These are phyloP conservation scores for Coemansia guatemalensis DNA, from an alignment of 192 early-diverging fungal species.

Conservation along the genomic window DNA sequence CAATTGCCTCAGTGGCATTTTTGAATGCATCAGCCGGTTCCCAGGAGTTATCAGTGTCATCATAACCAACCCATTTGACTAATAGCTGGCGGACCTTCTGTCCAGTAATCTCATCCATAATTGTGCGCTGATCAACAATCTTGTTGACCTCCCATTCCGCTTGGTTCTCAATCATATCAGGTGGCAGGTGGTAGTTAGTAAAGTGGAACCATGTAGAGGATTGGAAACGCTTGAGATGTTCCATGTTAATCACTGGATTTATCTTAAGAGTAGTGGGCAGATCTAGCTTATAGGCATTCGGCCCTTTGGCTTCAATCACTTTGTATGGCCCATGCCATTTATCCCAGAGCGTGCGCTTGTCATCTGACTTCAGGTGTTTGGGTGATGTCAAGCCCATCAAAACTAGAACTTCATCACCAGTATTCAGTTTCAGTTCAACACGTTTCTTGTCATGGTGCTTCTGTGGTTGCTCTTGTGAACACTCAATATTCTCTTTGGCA, in stretches of 20 bases:
- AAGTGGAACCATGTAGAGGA: not conserved
- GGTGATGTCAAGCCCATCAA: not conserved
- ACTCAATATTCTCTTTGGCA: not conserved
- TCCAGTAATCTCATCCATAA: too few relatives aligned
- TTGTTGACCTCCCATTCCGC: conserved; percentile 1
- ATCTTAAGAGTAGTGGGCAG: not conserved
- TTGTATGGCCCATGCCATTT: too few relatives aligned
- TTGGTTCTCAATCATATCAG: too few relatives aligned
- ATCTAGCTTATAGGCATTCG: conserved; percentile 3
- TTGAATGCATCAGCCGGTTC: too few relatives aligned
- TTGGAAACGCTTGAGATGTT: not conserved
- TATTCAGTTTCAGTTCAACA: not conserved
- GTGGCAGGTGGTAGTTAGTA: not conserved
- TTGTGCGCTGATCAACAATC: not conserved
- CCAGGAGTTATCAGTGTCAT: too few relatives aligned
- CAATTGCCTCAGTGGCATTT: too few relatives aligned
- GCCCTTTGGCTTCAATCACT: too few relatives aligned
- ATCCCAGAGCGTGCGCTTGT: too few relatives aligned
- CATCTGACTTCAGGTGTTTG: not conserved
- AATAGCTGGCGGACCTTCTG: too few relatives aligned
- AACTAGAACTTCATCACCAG: conserved; percentile 5
- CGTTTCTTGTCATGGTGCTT: conserved; percentile 2
- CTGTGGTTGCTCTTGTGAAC: not conserved
- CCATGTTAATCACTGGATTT: not conserved
- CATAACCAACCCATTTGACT: too few relatives aligned